phyloP scores from a whole-genome alignment of 2,329 filamentous ascomycete genomes.

The Alternaria postmessia region DNA sequence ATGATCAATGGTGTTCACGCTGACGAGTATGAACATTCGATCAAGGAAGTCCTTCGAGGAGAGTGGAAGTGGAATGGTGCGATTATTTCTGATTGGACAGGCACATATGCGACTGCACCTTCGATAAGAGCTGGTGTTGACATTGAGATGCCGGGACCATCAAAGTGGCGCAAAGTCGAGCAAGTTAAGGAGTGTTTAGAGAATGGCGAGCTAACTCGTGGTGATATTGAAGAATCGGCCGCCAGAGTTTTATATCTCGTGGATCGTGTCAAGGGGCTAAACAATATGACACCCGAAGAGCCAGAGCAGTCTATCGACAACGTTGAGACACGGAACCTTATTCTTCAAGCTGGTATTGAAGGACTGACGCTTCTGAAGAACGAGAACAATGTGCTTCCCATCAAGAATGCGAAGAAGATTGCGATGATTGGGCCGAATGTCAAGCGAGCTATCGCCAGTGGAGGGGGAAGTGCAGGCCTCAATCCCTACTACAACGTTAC shows the following conservation, averaged over 20 bases:
- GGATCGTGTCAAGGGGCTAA: constrained; percentile 66
- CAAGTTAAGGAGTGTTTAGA: constrained; percentile 46
- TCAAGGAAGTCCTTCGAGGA: constrained; percentile 55
- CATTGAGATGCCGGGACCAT: constrained; percentile 53
- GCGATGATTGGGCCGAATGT: constrained; percentile 74
- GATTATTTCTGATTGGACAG: constrained; percentile 55
- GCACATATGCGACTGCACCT: constrained; percentile 50
- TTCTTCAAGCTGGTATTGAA: constrained; percentile 68
- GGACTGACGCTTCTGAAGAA: constrained; percentile 72
- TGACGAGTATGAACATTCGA: constrained; percentile 48
- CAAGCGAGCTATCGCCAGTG: constrained; percentile 71
- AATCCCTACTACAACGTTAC: constrained; percentile 74
- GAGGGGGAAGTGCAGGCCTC: constrained; percentile 72
- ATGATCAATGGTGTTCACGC: constrained; percentile 67
- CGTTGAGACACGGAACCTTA: constrained; percentile 65
- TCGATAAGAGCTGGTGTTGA: constrained; percentile 52
- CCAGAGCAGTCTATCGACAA: constrained; percentile 64
- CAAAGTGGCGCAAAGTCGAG: constrained; percentile 50
- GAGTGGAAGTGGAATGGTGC: constrained; percentile 55
- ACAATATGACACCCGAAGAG: constrained; percentile 64
- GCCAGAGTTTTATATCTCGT: constrained; percentile 70
- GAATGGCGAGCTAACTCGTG: constrained; percentile 56
- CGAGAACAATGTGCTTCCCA: constrained; percentile 65
- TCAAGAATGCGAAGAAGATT: constrained; percentile 65
- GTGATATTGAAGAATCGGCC: constrained; percentile 53